These are phyloP conservation scores for Mycena olivaceomarginata DNA, from an alignment of 768 basidiomycete genomes.

Conservation along the genomic window DNA sequence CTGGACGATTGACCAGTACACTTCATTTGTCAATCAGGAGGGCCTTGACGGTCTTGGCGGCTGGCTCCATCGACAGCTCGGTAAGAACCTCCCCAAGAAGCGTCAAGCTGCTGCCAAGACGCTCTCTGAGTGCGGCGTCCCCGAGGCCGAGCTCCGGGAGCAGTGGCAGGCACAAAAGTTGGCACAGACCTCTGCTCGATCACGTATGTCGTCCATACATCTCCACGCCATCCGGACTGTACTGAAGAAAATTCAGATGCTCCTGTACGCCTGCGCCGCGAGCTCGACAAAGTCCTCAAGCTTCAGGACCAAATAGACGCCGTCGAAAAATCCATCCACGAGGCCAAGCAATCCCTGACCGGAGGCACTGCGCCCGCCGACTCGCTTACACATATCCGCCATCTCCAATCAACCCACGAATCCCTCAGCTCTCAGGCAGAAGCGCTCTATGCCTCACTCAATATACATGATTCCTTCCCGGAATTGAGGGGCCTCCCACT, in stretches of 20 bases:
- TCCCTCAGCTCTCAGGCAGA: slow-evolving; percentile 55
- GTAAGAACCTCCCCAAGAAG: neutral
- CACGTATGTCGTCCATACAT: too few species aligned
- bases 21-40: neutral
- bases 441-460: slow-evolving; percentile 56
- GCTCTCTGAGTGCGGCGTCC: neutral
- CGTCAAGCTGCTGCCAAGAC: neutral
- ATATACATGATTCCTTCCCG: slow-evolving; percentile 55
- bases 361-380: too few species aligned
- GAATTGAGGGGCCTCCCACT: slow-evolving; percentile 53
- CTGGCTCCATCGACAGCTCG: neutral
- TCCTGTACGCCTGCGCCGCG: slow-evolving; percentile 53
- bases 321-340: slow-evolving; percentile 47
- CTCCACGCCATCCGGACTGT: too few species aligned
- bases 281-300: slow-evolving; percentile 53
- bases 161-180: neutral
- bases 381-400: slow-evolving; percentile 26
- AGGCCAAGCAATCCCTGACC: too few species aligned
- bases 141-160: neutral
- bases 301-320: slow-evolving; percentile 54
- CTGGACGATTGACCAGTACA: neutral
- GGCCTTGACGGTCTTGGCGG: neutral
- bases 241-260: too few species aligned
- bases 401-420: slow-evolving; percentile 49
- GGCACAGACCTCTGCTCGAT: neutral